Percentiles rank a stretch among this genome's conserved stretches.
Evolutionary conservation across 257 asterid species (phyloP).

Genomic region (Voacanga thouarsii): DNA sequence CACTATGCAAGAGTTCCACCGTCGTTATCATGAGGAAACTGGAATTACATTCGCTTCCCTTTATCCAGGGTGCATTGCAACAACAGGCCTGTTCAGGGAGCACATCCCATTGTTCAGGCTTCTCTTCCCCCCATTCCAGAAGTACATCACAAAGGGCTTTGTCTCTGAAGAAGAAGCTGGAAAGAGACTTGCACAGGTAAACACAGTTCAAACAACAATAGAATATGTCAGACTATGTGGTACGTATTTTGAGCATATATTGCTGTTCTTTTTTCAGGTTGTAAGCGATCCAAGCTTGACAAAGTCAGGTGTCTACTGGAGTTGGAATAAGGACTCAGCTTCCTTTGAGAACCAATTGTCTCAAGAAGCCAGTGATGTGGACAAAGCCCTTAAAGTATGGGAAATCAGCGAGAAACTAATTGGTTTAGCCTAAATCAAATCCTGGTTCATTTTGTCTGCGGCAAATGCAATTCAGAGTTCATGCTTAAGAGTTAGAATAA

Average conservation of each 20-base stretch:
- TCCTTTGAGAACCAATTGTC: constrained; percentile 90
- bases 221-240: neutral
- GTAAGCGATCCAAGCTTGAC: constrained; percentile 92
- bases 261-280: constrained; percentile 41
- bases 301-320: constrained; percentile 97
- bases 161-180: constrained; percentile 93
- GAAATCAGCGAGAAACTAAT: constrained; percentile 85
- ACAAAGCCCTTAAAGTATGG: constrained; percentile 86
- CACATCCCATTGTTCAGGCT: constrained; percentile 81
- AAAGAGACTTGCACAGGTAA: constrained; percentile 83
- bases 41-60: constrained; percentile 87
- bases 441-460: neutral
- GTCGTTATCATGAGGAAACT: constrained; percentile 81
- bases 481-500: constrained; percentile 4
- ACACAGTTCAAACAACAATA: neutral
- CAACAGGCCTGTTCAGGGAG: constrained; percentile 89
- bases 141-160: constrained; percentile 80
- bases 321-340: constrained; percentile 95
- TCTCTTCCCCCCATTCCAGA: constrained; percentile 89
- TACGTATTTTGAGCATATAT: neutral
- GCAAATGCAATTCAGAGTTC: neutral
- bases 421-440: constrained; percentile 47
- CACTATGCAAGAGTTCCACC: constrained; percentile 92
- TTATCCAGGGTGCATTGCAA: constrained; percentile 95
- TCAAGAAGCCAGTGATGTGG: constrained; percentile 73